Evolutionary conservation across 1,139 yeast species (phyloP), one percentile per base, ranked within the genome.

Genomic region (Yamadazyma atlantica): DNA sequence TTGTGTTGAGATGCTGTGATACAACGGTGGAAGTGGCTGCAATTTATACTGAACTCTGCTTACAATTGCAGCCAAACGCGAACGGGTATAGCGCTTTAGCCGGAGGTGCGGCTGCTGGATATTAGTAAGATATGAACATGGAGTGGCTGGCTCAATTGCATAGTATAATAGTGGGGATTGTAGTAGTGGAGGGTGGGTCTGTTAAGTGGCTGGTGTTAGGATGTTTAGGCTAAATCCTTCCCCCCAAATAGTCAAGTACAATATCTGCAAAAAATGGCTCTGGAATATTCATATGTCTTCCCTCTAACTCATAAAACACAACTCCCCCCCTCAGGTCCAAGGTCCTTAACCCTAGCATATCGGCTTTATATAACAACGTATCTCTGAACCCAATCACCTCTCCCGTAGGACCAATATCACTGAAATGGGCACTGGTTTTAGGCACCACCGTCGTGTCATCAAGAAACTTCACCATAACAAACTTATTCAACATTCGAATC

Each of bases 371-470:
- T 12, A 80, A 48, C 2, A 56, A 57, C 0, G 90, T 73, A 23
- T 77, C 55, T 12, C 72, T 66, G 39, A 82, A 70, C 0, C 75
- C 72, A 9, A 80, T 62, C 0, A 64, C 42, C 0, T 54, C 50
- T 0, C 78, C 82, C 0, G 73, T 58, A 1, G 47, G 47, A 1
- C 62, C 80, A 17, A 65, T 51, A 48, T 84, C 92, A 34, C 62
- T 71, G 51, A 85, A 82, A 75, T 78, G 76, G 0, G 90, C 80
- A 42, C 84, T 78, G 40, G 82, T 85, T 52, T 79, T 82, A 1
- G 95, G 95, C 1, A 81, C 80, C 11, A 86, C 64, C 1, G 85
- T 82, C 13, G 74, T 73, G 55, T 86, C 95, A 36, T 76, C 62
- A 1, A 62, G 58, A 48, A 86, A 86, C 58, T 68, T 61, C 2